phyloP scores from a whole-genome alignment of 352 stramenopile genomes.

The Pelagophyceae sp. region DNA sequence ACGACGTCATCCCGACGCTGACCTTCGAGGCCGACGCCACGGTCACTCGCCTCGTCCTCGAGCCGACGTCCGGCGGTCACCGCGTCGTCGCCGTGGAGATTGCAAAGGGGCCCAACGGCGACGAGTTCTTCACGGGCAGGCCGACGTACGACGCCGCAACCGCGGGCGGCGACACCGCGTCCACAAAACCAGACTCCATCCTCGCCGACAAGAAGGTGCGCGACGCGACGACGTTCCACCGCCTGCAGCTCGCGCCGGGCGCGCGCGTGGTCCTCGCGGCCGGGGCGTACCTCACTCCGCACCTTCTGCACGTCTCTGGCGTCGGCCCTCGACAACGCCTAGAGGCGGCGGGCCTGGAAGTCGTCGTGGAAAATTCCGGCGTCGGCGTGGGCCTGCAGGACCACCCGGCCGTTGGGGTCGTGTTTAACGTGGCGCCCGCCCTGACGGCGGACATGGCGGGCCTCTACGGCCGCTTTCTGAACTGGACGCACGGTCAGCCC shows the following conservation, averaged over 20 bases:
- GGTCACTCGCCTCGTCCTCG: conserved; percentile 36
- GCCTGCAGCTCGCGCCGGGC: background rate
- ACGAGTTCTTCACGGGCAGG: background rate
- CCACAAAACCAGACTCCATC: too few relatives aligned
- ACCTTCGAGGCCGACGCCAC: conserved; percentile 36
- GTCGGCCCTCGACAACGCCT: conserved; percentile 43
- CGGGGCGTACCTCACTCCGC: conserved; percentile 69
- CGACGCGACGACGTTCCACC: conserved; percentile 14
- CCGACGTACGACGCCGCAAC: too few relatives aligned
- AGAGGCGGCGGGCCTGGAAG: conserved; percentile 40
- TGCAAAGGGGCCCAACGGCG: background rate
- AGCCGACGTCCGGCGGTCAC: too few relatives aligned
- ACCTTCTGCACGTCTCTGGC: conserved; percentile 63
- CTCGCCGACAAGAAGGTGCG: too few relatives aligned
- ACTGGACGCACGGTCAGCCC: background rate
- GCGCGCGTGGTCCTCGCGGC: conserved; percentile 59
- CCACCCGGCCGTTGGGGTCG: conserved; percentile 63
- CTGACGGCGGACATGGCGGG: conserved; percentile 46
- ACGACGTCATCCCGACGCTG: conserved; percentile 44
- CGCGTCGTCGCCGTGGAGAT: background rate
- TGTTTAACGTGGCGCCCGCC: conserved; percentile 43
- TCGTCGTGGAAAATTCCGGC: conserved; percentile 56
- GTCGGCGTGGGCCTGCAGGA: conserved; percentile 77
- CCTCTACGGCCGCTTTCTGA: conserved; percentile 20
- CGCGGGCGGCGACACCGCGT: too few relatives aligned